Percentiles rank a stretch among this genome's conserved stretches.
These are phyloP conservation scores for Penicillium oxalicum DNA, from an alignment of 2,329 filamentous ascomycete species.

Conservation along the genomic window DNA sequence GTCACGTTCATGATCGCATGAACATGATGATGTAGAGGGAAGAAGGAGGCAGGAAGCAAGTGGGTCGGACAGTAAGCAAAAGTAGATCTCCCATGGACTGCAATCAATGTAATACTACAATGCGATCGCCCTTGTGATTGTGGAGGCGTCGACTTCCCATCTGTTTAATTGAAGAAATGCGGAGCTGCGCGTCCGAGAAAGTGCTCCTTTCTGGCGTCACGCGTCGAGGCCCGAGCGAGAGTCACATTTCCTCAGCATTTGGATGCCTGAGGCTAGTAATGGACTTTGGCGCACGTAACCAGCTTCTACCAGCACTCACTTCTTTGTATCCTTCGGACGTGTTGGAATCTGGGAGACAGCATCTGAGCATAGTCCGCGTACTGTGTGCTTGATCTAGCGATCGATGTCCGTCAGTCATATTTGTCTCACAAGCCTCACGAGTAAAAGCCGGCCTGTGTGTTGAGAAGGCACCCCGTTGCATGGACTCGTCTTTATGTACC, in stretches of 20 bases:
- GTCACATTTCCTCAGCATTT: neutral
- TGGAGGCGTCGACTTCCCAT: neutral
- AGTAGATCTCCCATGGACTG: neutral
- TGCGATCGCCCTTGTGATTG: conserved; percentile 8
- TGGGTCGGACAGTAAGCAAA: neutral
- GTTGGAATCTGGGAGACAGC: too few species aligned
- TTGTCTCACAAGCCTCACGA: too few species aligned
- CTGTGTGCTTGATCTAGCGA: too few species aligned
- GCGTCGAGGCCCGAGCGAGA: conserved; percentile 20
- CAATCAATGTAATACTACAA: neutral
- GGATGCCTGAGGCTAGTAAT: neutral
- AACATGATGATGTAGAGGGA: conserved; percentile 15
- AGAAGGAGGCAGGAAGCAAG: conserved; percentile 4
- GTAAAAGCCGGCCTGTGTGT: too few species aligned
- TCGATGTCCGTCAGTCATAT: too few species aligned
- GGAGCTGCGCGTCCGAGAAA: conserved; percentile 11
- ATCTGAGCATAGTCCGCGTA: too few species aligned
- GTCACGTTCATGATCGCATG: conserved; percentile 21
- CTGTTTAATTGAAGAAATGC: conserved; percentile 1
- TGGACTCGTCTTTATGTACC: too few species aligned
- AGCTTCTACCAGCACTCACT: too few species aligned
- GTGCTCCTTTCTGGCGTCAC: conserved; percentile 20
- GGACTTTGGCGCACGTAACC: too few species aligned
- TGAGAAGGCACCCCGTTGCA: too few species aligned
- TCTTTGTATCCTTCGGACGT: too few species aligned